Conservation (phyloP, 2,329 filamentous ascomycete species). For the Aspergillus viridinutans region DNA sequence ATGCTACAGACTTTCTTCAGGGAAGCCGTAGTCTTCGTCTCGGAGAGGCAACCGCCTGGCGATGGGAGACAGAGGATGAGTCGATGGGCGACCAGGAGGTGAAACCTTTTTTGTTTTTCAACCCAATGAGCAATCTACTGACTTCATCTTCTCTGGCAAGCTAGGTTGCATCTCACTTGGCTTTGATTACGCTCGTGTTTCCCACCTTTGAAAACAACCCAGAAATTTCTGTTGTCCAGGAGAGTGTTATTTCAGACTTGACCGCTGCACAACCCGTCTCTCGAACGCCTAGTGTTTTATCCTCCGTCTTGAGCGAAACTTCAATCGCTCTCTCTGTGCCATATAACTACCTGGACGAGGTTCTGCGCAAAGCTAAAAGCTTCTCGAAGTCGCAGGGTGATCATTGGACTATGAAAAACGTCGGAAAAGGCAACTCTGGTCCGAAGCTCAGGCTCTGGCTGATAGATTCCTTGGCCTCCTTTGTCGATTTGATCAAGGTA, state of each 20-base stretch:
- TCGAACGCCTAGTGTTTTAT: too few species aligned
- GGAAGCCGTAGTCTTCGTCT: slow-evolving; percentile 73
- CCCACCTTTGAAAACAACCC: too few species aligned
- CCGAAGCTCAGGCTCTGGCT: slow-evolving; percentile 68
- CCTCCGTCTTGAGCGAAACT: too few species aligned
- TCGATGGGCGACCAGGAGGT: slow-evolving; percentile 33
- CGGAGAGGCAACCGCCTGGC: slow-evolving; percentile 77
- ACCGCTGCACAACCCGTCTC: too few species aligned
- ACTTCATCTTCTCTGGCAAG: slow-evolving; percentile 29
- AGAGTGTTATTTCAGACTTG: too few species aligned
- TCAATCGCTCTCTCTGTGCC: too few species aligned
- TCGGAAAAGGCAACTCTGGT: slow-evolving; percentile 71
- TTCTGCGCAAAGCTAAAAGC: too few species aligned
- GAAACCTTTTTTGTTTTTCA: slow-evolving; percentile 24
- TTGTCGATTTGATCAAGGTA: slow-evolving; percentile 67
- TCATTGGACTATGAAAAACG: slow-evolving; percentile 53
- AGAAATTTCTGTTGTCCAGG: too few species aligned
- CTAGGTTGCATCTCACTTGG: too few species aligned
- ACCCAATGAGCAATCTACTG: neutral
- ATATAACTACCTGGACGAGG: too few species aligned
- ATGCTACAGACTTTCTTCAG: slow-evolving; percentile 72
- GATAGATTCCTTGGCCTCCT: slow-evolving; percentile 77
- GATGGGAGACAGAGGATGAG: slow-evolving; percentile 73
- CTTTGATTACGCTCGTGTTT: too few species aligned
- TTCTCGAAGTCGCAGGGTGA: too few species aligned